Conservation (phyloP, 1,284 basidiomycete species). For the Cutaneotrichosporon sp. region DNA sequence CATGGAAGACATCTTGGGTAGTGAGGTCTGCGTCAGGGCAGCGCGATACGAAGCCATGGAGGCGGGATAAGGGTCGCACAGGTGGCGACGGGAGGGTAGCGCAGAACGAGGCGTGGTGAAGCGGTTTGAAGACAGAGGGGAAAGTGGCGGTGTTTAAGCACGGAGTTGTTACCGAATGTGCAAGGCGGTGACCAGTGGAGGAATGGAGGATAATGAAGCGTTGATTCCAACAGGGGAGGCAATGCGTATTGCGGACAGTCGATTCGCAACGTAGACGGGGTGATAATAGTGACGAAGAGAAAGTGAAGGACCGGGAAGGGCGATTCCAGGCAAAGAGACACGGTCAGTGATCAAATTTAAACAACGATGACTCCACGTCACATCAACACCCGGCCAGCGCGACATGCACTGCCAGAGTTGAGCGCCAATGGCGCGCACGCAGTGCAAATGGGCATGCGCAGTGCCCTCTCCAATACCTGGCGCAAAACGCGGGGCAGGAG, state of each 20-base stretch:
- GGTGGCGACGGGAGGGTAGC: neutral
- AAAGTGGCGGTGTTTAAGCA: neutral
- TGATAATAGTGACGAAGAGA: neutral
- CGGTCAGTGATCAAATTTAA: conserved; percentile 21
- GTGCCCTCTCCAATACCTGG: neutral
- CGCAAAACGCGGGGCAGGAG: neutral
- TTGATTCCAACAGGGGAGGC: neutral
- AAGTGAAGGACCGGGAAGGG: neutral
- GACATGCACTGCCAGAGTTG: neutral
- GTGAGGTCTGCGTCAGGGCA: conserved; percentile 12
- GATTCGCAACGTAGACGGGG: neutral
- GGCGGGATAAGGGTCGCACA: conserved; percentile 1
- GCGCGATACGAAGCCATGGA: conserved; percentile 2
- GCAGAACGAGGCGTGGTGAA: conserved; percentile 6
- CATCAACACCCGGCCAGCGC: neutral
- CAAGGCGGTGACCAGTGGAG: neutral
- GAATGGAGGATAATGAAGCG: neutral
- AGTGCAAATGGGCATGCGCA: neutral
- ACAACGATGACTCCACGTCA: conserved; percentile 13
- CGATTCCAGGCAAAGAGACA: conserved; percentile 6
- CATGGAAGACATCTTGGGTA: conserved; percentile 57
- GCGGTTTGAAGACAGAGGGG: neutral
- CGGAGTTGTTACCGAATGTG: neutral
- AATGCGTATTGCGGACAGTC: neutral
- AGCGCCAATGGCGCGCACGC: neutral